Base-by-base conservation (phyloP, 176 grass and related monocot genomes). In the Thalia dealbata region DNA sequence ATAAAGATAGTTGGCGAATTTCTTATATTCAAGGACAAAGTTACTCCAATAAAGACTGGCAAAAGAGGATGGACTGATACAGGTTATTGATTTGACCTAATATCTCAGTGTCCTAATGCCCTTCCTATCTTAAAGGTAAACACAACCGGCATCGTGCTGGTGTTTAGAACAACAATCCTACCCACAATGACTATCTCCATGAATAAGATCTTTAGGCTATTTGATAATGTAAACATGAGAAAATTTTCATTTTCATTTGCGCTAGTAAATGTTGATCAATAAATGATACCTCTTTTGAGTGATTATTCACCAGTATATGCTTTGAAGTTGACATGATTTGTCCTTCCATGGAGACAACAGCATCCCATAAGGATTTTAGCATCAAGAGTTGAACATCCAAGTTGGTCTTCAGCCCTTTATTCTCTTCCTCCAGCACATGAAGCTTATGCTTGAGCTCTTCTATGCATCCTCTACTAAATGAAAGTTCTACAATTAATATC, bases 261-360 rank as follows among this genome's bases (percentile, higher is more conserved):
- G 44, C 25, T 10, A 14, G 14, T 69, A 1, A 42, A 14, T 22
- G 16, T 43, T 45, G 9, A 21, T 18, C 8, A 69, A 69, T 30
- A 69, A 69, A 50, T 70, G 41, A 14, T 71, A 71, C 69, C 69
- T 71, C 44, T 26, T 48, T 50, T 71, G 44, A 14, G 10, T 71
- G 42, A 25, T 27, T 71, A 22, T 28, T 23, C 13, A 71, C 24
- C 50, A 26, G 69, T 26, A 27, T 6, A 26, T 9, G 44, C n/a
- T 51, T 78, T 70, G 66, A 6, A 22, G 22, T 41, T 78, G 42
- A 52, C 45, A 45, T 70, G 66, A 78, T 59, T 61, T 77, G 73
- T 71, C 84, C 61, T 83, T 89, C 88, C 19, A 96, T 77, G 71
- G 82, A 77, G 70, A 62, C 74, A 43, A 96, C 56, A 54, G 64